phyloP scores from a whole-genome alignment of 1,284 basidiomycete genomes.

The Amylostereum areolatum region DNA sequence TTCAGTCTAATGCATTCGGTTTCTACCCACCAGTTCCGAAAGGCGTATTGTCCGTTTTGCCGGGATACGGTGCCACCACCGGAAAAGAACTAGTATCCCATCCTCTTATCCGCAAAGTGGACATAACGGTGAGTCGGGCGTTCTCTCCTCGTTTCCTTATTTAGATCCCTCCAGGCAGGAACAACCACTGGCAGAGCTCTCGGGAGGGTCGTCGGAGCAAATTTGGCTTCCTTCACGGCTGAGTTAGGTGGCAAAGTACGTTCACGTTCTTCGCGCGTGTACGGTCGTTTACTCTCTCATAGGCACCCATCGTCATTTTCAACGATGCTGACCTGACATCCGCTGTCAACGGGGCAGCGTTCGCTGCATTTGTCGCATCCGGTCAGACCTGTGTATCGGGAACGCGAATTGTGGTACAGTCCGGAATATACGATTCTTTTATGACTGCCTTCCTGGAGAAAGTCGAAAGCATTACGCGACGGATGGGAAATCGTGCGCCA shows the following conservation, averaged over 20 bases:
- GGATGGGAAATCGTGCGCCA: conserved; percentile 69
- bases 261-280: background rate
- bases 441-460: conserved; percentile 58
- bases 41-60: conserved; percentile 69
- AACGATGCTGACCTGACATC: conserved; percentile 64
- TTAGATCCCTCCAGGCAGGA: conserved; percentile 50
- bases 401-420: conserved; percentile 66
- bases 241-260: conserved; percentile 76
- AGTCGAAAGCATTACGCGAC: conserved; percentile 47
- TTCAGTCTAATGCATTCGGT: too few species aligned
- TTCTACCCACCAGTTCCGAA: conserved; percentile 47
- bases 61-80: conserved; percentile 58
- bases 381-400: conserved; percentile 84
- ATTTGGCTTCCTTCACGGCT: conserved; percentile 70
- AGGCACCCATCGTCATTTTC: conserved; percentile 77
- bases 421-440: conserved; percentile 62
- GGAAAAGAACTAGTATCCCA: conserved; percentile 63
- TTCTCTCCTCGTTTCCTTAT: too few species aligned
- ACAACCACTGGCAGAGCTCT: conserved; percentile 67
- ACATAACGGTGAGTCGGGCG: conserved; percentile 58
- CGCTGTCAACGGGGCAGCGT: conserved; percentile 74
- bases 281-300: background rate
- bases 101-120: conserved; percentile 68
- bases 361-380: conserved; percentile 79
- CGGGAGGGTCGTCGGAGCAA: conserved; percentile 64